phyloP scores from a whole-genome alignment of 768 basidiomycete genomes.

The Leccinum pellstonianum region DNA sequence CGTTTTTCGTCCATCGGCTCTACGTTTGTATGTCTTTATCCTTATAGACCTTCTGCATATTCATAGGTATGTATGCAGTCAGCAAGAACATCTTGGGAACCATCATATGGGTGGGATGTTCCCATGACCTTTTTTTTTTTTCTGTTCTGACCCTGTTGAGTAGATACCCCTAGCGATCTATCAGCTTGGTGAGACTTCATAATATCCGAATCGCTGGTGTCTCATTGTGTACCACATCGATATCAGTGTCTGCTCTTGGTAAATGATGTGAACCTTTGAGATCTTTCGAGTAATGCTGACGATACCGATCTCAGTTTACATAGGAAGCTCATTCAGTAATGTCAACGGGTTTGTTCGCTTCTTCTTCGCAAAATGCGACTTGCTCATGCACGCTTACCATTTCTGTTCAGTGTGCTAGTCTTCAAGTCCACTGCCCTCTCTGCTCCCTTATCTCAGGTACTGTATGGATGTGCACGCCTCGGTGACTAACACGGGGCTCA shows the following conservation, averaged over 20 bases:
- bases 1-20: conserved; percentile 4
- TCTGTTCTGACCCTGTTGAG: neutral
- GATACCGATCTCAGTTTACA: neutral
- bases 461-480: no score
- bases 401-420: neutral
- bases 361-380: neutral
- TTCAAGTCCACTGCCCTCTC: neutral
- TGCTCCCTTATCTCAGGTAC: neutral
- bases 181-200: conserved; percentile 5
- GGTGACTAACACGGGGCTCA: no score
- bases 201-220: neutral
- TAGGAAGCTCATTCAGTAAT: neutral
- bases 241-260: neutral
- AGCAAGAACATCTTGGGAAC: neutral
- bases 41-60: neutral
- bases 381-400: neutral
- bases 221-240: neutral
- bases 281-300: neutral
- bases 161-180: conserved; percentile 3
- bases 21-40: neutral
- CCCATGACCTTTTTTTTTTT: neutral
- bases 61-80: neutral
- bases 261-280: neutral
- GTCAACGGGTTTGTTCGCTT: neutral
- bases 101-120: conserved; percentile 1